Evolutionary conservation across 371 early-diverging fungal genomes (phyloP).

Genomic region (Mucor racemosus): DNA sequence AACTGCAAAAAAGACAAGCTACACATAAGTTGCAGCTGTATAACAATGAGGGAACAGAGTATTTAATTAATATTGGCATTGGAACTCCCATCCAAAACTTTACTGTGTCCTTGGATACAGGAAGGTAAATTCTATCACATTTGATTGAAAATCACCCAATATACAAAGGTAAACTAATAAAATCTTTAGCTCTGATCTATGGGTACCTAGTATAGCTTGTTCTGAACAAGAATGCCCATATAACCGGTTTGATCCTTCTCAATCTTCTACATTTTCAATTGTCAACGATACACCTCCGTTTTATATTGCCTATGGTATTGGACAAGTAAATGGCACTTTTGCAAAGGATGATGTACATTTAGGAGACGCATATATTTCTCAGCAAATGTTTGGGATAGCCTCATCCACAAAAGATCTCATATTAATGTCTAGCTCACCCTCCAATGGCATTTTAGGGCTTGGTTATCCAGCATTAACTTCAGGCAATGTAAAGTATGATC

Average conservation of each 20-base stretch:
- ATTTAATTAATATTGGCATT: conserved; percentile 20
- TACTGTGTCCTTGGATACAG: conserved; percentile 28
- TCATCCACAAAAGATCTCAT: conserved; percentile 24
- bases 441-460: conserved; percentile 42
- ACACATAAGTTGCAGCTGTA: conserved; percentile 10
- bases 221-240: conserved; percentile 21
- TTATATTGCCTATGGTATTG: conserved; percentile 28
- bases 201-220: conserved; percentile 29
- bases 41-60: conserved; percentile 22
- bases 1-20: not conserved
- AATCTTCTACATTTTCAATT: conserved; percentile 24
- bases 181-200: conserved; percentile 26
- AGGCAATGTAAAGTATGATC: conserved; percentile 11
- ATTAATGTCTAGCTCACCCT: conserved; percentile 15
- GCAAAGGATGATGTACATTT: conserved; percentile 29
- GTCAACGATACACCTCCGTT: conserved; percentile 12
- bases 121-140: conserved; percentile 11
- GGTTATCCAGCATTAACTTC: conserved; percentile 29
- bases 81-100: conserved; percentile 29
- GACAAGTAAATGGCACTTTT: conserved; percentile 29
- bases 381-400: conserved; percentile 42
- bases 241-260: conserved; percentile 17
- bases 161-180: not conserved
- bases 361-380: conserved; percentile 27
- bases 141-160: not conserved